Conservation (phyloP, 1,139 yeast genomes). For the Yamadazyma triangularis region DNA sequence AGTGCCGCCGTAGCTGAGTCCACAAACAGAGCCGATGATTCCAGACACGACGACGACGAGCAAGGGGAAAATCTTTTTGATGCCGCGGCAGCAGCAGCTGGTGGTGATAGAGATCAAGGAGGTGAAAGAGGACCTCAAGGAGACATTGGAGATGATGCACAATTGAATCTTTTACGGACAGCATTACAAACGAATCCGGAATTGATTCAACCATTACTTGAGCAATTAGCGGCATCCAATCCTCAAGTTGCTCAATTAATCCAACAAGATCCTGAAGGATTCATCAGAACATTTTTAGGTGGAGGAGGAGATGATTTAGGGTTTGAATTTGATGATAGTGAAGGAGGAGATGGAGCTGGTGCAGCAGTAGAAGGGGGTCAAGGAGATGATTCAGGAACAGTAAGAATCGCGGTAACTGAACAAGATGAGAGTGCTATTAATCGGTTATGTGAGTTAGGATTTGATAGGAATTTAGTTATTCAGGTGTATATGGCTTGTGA, state of each 20-base stretch:
- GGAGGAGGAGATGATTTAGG: conserved; percentile 44
- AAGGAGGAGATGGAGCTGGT: conserved; percentile 25
- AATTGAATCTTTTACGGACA: conserved; percentile 65
- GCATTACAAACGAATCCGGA: conserved; percentile 86
- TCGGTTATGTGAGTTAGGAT: conserved; percentile 88
- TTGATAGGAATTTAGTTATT: conserved; percentile 79
- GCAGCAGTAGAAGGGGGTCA: conserved; percentile 24
- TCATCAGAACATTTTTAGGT: conserved; percentile 66
- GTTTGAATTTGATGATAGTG: conserved; percentile 36
- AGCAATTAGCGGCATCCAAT: conserved; percentile 75
- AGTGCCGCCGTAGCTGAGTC: conserved; percentile 19
- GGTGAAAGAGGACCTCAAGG: conserved; percentile 19
- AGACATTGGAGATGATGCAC: conserved; percentile 43
- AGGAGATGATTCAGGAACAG: conserved; percentile 36
- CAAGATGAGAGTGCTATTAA: conserved; percentile 87
- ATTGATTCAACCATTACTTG: conserved; percentile 77
- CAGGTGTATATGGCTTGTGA: conserved; percentile 98
- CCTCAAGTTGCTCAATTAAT: conserved; percentile 85
- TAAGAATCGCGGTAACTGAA: conserved; percentile 61
- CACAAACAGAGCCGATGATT: conserved; percentile 18
- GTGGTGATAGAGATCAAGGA: conserved; percentile 18
- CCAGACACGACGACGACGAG: conserved; percentile 21
- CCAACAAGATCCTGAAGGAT: conserved; percentile 82
- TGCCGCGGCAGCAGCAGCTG: conserved; percentile 64
- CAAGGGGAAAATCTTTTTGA: conserved; percentile 57